Conservation (phyloP, 2,329 filamentous ascomycete genomes). For the Pseudonectria foliicola region DNA sequence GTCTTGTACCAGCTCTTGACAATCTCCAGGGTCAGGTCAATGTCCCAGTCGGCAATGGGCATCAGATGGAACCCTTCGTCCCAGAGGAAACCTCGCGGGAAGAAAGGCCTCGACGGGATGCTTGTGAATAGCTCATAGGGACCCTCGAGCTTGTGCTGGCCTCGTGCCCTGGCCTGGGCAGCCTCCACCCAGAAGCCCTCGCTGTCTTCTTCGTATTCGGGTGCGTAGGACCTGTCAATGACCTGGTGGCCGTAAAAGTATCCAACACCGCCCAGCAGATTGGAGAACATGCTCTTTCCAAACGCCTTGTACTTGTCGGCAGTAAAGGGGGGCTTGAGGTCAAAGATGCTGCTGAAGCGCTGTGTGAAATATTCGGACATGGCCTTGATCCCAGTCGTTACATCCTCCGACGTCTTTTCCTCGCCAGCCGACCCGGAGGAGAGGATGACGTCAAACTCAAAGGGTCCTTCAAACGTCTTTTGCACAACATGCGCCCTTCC, state of each 20-base stretch:
- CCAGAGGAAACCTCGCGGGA: constrained; percentile 94
- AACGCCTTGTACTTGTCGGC: constrained; percentile 68
- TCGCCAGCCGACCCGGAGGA: constrained; percentile 64
- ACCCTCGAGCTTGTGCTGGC: constrained; percentile 64
- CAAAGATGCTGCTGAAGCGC: constrained; percentile 60
- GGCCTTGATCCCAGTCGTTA: constrained; percentile 63
- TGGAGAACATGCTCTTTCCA: constrained; percentile 86
- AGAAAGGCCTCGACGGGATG: constrained; percentile 90
- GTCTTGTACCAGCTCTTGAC: constrained; percentile 92
- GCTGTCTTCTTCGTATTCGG: constrained; percentile 89
- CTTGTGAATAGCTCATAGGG: constrained; percentile 86
- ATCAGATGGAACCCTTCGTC: constrained; percentile 95
- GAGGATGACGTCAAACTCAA: constrained; percentile 91
- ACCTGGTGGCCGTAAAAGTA: constrained; percentile 89
- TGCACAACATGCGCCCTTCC: constrained; percentile 87
- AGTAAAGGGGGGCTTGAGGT: constrained; percentile 69
- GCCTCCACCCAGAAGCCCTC: constrained; percentile 95
- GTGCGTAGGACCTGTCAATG: constrained; percentile 84
- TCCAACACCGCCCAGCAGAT: constrained; percentile 86
- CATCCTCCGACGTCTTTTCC: constrained; percentile 49
- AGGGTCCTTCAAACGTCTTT: constrained; percentile 82
- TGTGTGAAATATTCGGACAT: constrained; percentile 63
- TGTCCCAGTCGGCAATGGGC: constrained; percentile 88
- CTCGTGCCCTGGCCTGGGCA: constrained; percentile 66
- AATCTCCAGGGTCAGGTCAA: constrained; percentile 79